These are phyloP conservation scores for Cercospora citrullina DNA, from an alignment of 2,329 filamentous ascomycete genomes.

Conservation along the genomic window DNA sequence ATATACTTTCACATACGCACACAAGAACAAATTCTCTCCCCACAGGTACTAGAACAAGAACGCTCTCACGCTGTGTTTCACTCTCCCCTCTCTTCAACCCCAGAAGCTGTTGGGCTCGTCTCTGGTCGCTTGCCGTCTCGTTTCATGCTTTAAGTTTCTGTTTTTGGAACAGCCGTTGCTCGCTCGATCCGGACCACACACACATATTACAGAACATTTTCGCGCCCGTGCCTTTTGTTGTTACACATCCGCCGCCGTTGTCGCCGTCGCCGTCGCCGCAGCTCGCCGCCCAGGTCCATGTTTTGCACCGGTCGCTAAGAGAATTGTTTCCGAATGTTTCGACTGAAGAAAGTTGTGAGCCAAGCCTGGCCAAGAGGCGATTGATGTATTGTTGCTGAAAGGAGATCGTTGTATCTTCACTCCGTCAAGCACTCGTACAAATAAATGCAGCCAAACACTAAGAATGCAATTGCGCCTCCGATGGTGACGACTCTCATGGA, in stretches of 20 bases:
- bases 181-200: neutral
- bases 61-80: neutral
- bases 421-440: constrained; percentile 61
- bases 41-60: neutral
- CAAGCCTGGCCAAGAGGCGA: neutral
- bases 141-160: neutral
- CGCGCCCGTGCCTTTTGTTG: neutral
- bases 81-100: neutral
- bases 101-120: neutral
- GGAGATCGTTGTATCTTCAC: constrained; percentile 2
- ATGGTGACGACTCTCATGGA: constrained; percentile 95
- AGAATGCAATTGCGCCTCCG: constrained; percentile 85
- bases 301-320: neutral
- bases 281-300: neutral
- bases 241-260: neutral
- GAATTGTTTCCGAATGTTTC: neutral
- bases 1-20: neutral
- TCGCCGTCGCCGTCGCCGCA: neutral
- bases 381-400: neutral
- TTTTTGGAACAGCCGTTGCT: neutral
- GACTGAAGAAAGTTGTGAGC: neutral
- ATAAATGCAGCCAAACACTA: constrained; percentile 91
- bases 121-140: neutral
- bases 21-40: neutral
- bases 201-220: neutral